These are phyloP conservation scores for Spergularia bocconei DNA, from an alignment of 148 eudicot genomes.

Conservation along the genomic window DNA sequence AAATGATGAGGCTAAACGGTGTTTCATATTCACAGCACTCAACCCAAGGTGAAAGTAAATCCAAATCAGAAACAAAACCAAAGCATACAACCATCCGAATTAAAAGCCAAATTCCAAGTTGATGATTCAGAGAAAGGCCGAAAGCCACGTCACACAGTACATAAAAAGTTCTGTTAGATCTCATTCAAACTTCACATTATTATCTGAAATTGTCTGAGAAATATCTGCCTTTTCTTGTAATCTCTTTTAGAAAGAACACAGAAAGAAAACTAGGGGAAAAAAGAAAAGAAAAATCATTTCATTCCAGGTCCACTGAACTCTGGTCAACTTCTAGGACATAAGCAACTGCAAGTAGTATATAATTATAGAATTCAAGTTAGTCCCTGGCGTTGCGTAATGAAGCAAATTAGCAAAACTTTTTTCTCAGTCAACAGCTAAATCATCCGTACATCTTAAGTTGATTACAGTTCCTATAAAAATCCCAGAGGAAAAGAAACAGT, in stretches of 20 bases:
- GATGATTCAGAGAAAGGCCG: neutral
- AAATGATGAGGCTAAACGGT: no score
- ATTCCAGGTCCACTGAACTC: neutral
- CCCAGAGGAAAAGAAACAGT: no score
- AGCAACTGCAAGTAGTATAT: neutral
- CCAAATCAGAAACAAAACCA: neutral
- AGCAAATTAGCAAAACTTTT: no score
- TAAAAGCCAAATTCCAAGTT: neutral
- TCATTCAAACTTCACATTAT: neutral
- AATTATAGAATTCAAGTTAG: no score
- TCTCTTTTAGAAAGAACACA: neutral
- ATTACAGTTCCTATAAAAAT: no score
- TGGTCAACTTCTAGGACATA: neutral
- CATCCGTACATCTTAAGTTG: no score
- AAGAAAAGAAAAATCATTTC: neutral
- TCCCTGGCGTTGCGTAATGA: no score
- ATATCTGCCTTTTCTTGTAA: neutral
- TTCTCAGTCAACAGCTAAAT: no score
- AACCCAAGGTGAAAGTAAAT: neutral
- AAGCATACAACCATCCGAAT: neutral
- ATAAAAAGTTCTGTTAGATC: neutral
- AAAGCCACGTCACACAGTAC: neutral
- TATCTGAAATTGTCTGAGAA: neutral
- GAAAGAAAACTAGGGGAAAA: neutral
- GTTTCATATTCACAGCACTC: no score